Evolutionary conservation across 2,329 filamentous ascomycete genomes (phyloP), one percentile per base, ranked within the genome.

Genomic region (Basipetospora chlamydospora): DNA sequence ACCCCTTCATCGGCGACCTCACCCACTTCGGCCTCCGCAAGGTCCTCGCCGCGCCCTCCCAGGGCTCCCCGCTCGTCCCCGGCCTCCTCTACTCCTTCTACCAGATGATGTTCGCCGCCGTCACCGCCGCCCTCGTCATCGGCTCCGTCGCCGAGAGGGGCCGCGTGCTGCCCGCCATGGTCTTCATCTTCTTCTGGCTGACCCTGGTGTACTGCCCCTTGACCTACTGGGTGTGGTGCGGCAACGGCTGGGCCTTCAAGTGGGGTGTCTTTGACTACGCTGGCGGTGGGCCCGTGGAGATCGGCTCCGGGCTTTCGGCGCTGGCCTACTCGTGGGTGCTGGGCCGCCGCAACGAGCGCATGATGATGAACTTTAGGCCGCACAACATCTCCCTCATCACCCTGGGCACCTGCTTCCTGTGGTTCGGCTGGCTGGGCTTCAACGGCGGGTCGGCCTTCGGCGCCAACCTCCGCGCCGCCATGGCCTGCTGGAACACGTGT

Each of bases 311-410:
- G 55, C 67, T 93, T 61, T 90, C 85, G 29, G 90, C 88, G 21
- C 69, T 96, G 32, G 90, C 90, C 46, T 98, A 96, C 65, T 94
- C 87, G 3, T 80, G 84, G 83, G 78, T 95, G 26, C 81, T 98
- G 42, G 90, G 90, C 47, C 83, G 86, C 52, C 85, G 90, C 47
- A 90, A 95, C 64, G 88, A 96, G 66, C 90, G 86, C 66, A 95
- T 96, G 86, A 95, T 96, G 84, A 75, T 95, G 61, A 96, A 96
- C 72, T 96, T 96, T 73, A 84, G 90, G 47, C 90, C 90, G 13
- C 90, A 98, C 70, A 98, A 98, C 66, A 90, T 96, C 46, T 94
- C 87, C 5, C 73, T 96, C 52, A 94, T 98, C 61, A 87, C 90
- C 1, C 79, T 96, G 48, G 90, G 90, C 44, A 96, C 90, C 3